phyloP scores from a whole-genome alignment of 176 grass and related monocot genomes.

The Rhynchospora tenuis region DNA sequence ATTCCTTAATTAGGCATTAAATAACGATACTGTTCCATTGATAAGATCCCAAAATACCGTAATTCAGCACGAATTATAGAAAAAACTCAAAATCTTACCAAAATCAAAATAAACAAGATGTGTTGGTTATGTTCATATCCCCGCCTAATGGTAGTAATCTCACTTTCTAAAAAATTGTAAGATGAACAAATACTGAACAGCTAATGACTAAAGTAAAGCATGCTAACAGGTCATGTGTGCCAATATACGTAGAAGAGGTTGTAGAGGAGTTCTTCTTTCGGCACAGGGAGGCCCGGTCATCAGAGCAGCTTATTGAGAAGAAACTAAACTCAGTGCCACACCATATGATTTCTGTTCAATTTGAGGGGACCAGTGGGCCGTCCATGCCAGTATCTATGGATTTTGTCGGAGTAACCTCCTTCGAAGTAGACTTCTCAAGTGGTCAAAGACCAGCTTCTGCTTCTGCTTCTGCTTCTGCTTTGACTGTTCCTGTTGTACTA shows the following conservation, averaged over 20 bases:
- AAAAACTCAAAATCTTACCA: not conserved
- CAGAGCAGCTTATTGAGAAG: conserved; percentile 79
- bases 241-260: conserved; percentile 86
- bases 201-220: conserved; percentile 7
- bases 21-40: not conserved
- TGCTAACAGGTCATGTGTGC: conserved; percentile 37
- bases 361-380: conserved; percentile 69
- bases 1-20: not conserved
- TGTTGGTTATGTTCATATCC: not conserved
- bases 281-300: conserved; percentile 48
- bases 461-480: conserved; percentile 31
- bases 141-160: not conserved
- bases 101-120: not conserved
- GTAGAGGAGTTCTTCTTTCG: conserved; percentile 85
- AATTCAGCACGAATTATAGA: not conserved
- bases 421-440: conserved; percentile 88
- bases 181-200: not conserved
- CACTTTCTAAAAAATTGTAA: not conserved
- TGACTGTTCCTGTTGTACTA: conserved; percentile 89
- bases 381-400: conserved; percentile 95
- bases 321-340: conserved; percentile 68
- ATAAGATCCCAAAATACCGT: not conserved
- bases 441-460: conserved; percentile 41
- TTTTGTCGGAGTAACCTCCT: conserved; percentile 82
- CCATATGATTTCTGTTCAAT: conserved; percentile 94